Evolutionary conservation across 208 protist genomes (phyloP).

Genomic region (Wallacemonas sp.): DNA sequence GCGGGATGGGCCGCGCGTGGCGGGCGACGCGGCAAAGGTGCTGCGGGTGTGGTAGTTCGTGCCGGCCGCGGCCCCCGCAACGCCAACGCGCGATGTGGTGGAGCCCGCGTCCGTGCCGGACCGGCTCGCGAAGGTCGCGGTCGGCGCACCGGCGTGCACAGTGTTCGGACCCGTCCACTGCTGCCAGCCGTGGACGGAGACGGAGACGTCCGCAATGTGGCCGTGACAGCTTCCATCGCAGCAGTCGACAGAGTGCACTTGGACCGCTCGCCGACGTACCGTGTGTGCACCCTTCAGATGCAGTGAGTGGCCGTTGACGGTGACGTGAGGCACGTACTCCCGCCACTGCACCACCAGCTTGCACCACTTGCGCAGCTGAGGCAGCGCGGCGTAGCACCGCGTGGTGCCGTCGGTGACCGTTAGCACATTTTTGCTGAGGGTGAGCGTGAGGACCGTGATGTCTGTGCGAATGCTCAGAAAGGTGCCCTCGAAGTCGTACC

Average conservation of each 20-base stretch:
- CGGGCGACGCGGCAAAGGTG: neutral
- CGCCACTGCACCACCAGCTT: slow-evolving; percentile 51
- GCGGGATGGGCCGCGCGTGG: neutral
- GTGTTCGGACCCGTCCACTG: slow-evolving; percentile 32
- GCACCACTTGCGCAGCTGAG: slow-evolving; percentile 42
- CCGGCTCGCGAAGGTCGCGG: neutral
- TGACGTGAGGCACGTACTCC: slow-evolving; percentile 60
- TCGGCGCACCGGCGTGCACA: neutral
- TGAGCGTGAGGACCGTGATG: slow-evolving; percentile 29
- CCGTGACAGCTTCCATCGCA: slow-evolving; percentile 49
- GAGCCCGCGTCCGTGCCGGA: neutral
- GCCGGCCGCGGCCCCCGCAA: neutral
- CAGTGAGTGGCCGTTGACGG: slow-evolving; percentile 56
- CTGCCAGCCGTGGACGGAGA: slow-evolving; percentile 17
- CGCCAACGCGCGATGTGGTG: neutral
- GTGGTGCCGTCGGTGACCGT: slow-evolving; percentile 36
- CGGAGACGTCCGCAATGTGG: slow-evolving; percentile 69
- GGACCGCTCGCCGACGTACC: slow-evolving; percentile 31
- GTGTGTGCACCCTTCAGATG: slow-evolving; percentile 55
- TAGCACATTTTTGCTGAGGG: slow-evolving; percentile 43
- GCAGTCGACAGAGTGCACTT: slow-evolving; percentile 43
- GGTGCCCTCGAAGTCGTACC: slow-evolving; percentile 57
- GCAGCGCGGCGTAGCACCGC: slow-evolving; percentile 52
- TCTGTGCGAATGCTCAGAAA: slow-evolving; percentile 6
- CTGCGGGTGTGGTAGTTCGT: too few species aligned